Percentiles rank a stretch among this genome's conserved stretches.
Evolutionary conservation across 208 protist species (phyloP).

Genomic region (Strigomonas culicis): DNA sequence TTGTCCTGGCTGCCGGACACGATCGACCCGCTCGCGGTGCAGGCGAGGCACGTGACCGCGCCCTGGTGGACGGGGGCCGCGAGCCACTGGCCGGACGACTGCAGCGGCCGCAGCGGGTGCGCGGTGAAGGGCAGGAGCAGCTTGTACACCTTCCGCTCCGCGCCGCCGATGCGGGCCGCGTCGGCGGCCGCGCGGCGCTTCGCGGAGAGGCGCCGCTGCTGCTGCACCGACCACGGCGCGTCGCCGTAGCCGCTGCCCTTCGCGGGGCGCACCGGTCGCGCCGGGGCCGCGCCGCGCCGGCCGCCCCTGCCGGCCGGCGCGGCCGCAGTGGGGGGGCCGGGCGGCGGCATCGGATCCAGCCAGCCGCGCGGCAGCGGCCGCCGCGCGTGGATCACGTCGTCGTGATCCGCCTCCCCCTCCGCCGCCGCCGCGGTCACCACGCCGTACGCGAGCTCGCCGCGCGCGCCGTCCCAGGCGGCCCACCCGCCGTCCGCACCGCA

Average conservation of each 20-base stretch:
- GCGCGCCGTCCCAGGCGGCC: not conserved
- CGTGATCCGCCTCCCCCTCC: constrained; percentile 7
- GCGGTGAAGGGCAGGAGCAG: constrained; percentile 6
- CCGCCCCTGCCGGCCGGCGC: constrained; percentile 53
- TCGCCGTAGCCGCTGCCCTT: constrained; percentile 44
- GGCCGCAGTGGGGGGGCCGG: constrained; percentile 14
- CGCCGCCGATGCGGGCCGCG: constrained; percentile 4
- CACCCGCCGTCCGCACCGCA: not conserved
- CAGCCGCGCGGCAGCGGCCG: constrained; percentile 35
- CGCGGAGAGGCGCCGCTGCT: constrained; percentile 19
- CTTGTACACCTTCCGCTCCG: constrained; percentile 2
- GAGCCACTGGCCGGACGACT: constrained; percentile 30
- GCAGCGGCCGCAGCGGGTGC: constrained; percentile 26
- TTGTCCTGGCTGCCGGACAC: constrained; percentile 37
- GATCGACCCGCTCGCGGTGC: constrained; percentile 36
- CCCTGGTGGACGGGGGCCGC: constrained; percentile 21
- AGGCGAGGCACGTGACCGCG: constrained; percentile 36
- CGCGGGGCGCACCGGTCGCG: not conserved
- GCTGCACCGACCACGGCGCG: constrained; percentile 72
- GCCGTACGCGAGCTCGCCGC: constrained; percentile 7
- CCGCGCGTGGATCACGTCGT: constrained; percentile 65
- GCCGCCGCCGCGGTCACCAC: constrained; percentile 12
- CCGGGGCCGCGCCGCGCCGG: constrained; percentile 28
- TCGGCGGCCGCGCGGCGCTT: constrained; percentile 11
- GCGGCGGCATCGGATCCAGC: constrained; percentile 21